Percentiles rank a stretch among this genome's conserved stretches.
phyloP scores from a whole-genome alignment of 257 asterid genomes.

The Solanum pennellii region DNA sequence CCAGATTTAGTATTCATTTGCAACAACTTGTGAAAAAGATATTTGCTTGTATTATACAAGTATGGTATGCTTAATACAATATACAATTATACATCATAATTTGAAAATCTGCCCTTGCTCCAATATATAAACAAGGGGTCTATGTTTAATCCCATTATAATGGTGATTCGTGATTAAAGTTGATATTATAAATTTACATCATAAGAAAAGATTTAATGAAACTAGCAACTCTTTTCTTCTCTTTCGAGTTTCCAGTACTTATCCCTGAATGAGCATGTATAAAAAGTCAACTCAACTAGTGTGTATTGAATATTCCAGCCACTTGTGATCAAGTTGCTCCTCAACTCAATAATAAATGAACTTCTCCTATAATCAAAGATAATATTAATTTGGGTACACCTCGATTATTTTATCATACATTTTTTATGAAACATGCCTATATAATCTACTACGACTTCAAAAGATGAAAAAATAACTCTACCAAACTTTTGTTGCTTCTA shows the following conservation, averaged over 20 bases:
- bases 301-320: not conserved
- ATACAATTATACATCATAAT: not conserved
- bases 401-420: not conserved
- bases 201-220: not conserved
- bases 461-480: not conserved
- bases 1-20: not conserved
- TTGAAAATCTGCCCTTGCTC: not conserved
- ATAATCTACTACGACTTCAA: not conserved
- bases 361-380: not conserved
- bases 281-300: not conserved
- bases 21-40: not conserved
- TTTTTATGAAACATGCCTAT: not conserved
- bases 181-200: not conserved
- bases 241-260: not conserved
- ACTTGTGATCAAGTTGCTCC: not conserved
- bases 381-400: not conserved
- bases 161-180: not conserved
- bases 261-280: not conserved
- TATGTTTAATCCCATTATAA: not conserved
- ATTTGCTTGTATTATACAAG: too few species aligned
- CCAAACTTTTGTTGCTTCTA: not conserved
- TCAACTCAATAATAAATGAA: not conserved
- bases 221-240: not conserved
- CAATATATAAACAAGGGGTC: not conserved
- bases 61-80: not conserved